Conservation (phyloP, 1,139 yeast species). For the Hanseniaspora sp. region DNA sequence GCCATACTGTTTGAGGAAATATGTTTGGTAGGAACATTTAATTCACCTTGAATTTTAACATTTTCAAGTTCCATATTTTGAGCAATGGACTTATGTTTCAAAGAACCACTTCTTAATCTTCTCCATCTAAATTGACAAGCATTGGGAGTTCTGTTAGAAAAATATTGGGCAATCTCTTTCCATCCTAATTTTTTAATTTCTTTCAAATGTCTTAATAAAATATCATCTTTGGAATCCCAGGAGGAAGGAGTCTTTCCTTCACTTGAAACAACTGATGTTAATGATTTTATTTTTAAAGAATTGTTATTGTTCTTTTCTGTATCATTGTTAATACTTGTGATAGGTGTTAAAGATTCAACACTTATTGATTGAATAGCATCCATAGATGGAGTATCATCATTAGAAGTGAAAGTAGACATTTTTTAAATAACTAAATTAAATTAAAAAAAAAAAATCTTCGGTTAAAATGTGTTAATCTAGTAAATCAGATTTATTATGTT, state of each 20-base stretch:
- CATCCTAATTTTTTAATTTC: slow-evolving; percentile 64
- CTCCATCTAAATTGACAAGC: slow-evolving; percentile 78
- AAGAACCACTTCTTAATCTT: slow-evolving; percentile 51
- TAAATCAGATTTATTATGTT: not conserved
- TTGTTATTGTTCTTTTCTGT: not conserved
- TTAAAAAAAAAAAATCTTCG: not conserved
- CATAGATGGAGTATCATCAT: not conserved
- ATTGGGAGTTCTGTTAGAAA: slow-evolving; percentile 59
- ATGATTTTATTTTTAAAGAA: not conserved
- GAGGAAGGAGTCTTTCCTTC: slow-evolving; percentile 46
- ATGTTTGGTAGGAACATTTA: slow-evolving; percentile 3
- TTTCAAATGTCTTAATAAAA: slow-evolving; percentile 54
- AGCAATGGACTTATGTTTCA: slow-evolving; percentile 44
- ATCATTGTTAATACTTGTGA: not conserved
- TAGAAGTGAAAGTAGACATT: slow-evolving; percentile 6
- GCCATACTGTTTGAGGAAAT: not conserved
- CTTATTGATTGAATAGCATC: not conserved
- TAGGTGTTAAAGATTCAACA: not conserved
- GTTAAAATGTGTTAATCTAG: not conserved
- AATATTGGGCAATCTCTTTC: slow-evolving; percentile 64
- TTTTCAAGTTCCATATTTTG: slow-evolving; percentile 21
- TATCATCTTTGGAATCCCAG: slow-evolving; percentile 68
- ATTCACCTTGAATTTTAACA: slow-evolving; percentile 9
- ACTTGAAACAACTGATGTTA: slow-evolving; percentile 10
- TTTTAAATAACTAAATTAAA: no score